These are phyloP conservation scores for Nowakowskiella sp. DNA, from an alignment of 192 early-diverging fungal genomes.

Conservation along the genomic window DNA sequence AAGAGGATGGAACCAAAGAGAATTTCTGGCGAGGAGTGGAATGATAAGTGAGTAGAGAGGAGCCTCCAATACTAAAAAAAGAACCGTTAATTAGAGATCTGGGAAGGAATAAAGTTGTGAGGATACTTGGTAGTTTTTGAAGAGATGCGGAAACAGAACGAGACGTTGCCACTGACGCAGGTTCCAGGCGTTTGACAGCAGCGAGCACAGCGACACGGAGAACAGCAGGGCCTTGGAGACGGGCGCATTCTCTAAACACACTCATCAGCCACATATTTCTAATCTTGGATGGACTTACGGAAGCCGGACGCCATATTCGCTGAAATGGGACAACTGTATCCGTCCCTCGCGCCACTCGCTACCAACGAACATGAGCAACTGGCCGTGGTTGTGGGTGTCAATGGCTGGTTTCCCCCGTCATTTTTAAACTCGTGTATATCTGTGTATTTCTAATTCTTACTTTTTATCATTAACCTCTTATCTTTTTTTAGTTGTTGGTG, in stretches of 20 bases:
- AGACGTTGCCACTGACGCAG: constrained; percentile 3
- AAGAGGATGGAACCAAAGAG: constrained; percentile 31
- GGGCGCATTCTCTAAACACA: no score
- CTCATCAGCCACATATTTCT: no score
- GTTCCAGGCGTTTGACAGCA: constrained; percentile 17
- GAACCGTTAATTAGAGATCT: constrained; percentile 5
- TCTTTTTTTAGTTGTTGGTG: constrained; percentile 70
- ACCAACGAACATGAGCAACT: no score
- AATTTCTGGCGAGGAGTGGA: constrained; percentile 22
- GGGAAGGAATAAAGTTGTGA: neutral
- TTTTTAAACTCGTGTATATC: constrained; percentile 17
- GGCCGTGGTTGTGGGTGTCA: constrained; percentile 45
- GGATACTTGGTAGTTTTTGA: constrained; percentile 18
- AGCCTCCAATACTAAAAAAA: constrained; percentile 19
- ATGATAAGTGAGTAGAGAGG: constrained; percentile 16
- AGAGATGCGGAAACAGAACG: constrained; percentile 17
- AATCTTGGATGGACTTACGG: no score
- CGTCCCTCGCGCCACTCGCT: no score
- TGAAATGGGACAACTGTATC: no score
- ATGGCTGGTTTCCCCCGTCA: constrained; percentile 81
- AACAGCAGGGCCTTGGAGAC: constrained; percentile 34
- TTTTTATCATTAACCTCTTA: constrained; percentile 14
- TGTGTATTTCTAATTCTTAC: neutral
- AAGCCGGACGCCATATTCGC: no score
- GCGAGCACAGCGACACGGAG: constrained; percentile 21